phyloP scores from a whole-genome alignment of 2,329 filamentous ascomycete species.

The Verticillium tricorpus region DNA sequence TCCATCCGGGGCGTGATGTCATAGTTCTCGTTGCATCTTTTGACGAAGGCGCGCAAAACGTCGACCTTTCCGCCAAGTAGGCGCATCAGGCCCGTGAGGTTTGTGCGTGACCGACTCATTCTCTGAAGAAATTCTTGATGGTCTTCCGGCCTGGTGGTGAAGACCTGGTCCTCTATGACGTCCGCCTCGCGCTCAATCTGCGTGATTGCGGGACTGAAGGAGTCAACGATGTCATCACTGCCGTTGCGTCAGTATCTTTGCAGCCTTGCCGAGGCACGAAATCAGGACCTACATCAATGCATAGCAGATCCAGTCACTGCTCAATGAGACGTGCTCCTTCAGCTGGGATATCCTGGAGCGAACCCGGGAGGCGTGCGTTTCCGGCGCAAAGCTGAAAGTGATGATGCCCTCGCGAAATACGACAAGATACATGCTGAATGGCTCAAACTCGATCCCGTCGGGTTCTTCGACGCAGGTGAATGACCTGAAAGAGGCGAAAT shows the following conservation, averaged over 20 bases:
- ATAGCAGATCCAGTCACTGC: slow-evolving; percentile 98
- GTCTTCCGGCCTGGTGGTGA: slow-evolving; percentile 85
- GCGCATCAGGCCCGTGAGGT: slow-evolving; percentile 88
- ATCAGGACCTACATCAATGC: slow-evolving; percentile 72
- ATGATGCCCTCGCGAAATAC: slow-evolving; percentile 94
- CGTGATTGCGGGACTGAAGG: slow-evolving; percentile 83
- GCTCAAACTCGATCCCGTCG: slow-evolving; percentile 79
- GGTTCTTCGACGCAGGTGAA: slow-evolving; percentile 79
- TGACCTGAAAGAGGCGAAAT: slow-evolving; percentile 95
- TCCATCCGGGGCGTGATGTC: slow-evolving; percentile 92
- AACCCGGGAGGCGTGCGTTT: slow-evolving; percentile 82
- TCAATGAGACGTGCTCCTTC: slow-evolving; percentile 91
- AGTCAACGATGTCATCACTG: slow-evolving; percentile 95
- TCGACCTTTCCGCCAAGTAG: slow-evolving; percentile 97
- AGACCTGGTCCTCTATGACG: slow-evolving; percentile 91
- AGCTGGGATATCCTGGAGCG: slow-evolving; percentile 86
- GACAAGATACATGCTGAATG: slow-evolving; percentile 93
- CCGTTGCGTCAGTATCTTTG: background rate
- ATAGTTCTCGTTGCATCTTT: slow-evolving; percentile 97
- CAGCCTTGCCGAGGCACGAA: background rate
- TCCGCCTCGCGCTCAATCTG: slow-evolving; percentile 87
- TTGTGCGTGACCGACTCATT: slow-evolving; percentile 88
- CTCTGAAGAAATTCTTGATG: slow-evolving; percentile 81
- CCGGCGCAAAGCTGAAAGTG: slow-evolving; percentile 88
- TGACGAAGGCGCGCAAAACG: slow-evolving; percentile 94